These are phyloP conservation scores for Spatholobus suberectus DNA, from an alignment of 306 rosid species.

Conservation along the genomic window DNA sequence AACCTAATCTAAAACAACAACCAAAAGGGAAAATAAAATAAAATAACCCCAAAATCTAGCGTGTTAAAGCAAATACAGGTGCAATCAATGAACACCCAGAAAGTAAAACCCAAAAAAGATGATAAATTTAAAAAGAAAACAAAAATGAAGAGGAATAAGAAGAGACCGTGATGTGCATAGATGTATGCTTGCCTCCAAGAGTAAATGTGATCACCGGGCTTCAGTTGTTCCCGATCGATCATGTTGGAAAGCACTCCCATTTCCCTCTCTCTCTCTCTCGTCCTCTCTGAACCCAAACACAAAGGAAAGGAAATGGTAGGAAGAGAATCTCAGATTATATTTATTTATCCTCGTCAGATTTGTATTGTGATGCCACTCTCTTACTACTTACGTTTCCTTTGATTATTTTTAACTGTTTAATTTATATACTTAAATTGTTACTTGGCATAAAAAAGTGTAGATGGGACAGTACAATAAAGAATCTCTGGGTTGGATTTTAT, in stretches of 20 bases:
- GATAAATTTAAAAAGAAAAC: not conserved
- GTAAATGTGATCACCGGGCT: constrained; percentile 84
- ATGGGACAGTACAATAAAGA: too few species aligned
- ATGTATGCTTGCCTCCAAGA: constrained; percentile 80
- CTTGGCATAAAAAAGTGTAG: too few species aligned
- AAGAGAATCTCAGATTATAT: constrained; percentile 11
- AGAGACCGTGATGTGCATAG: constrained; percentile 88
- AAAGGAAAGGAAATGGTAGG: not conserved
- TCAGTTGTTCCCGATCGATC: constrained; percentile 66
- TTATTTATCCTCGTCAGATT: not conserved
- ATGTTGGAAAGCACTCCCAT: constrained; percentile 80
- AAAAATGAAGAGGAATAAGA: not conserved
- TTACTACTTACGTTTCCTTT: not conserved
- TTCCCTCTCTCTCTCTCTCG: not conserved
- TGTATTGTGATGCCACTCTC: not conserved
- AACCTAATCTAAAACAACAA: not conserved
- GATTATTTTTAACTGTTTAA: not conserved
- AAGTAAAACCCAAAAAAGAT: not conserved
- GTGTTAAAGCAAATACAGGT: not conserved
- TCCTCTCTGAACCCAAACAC: not conserved
- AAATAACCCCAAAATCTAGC: not conserved
- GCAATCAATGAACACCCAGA: constrained; percentile 17
- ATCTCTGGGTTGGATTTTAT: too few species aligned
- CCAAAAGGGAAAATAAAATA: not conserved
- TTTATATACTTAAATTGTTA: too few species aligned